Percentiles rank a stretch among this genome's conserved stretches.
Evolutionary conservation across 768 basidiomycete species (phyloP).

Genomic region (Boletus vermiculosoides): DNA sequence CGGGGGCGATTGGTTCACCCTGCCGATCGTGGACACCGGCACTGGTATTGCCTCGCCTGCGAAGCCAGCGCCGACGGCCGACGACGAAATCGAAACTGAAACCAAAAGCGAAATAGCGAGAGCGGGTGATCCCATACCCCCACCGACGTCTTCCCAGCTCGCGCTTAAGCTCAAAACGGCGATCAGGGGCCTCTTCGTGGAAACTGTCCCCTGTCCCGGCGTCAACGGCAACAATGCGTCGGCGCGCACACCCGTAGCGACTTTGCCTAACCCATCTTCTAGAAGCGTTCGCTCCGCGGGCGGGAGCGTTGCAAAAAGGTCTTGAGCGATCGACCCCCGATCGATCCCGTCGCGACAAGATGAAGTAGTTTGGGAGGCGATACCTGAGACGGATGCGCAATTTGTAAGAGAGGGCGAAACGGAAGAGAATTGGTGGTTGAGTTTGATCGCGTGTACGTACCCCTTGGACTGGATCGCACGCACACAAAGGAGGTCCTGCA

Average conservation of each 20-base stretch:
- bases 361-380: no score
- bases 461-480: no score
- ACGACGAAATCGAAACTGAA: constrained; percentile 6
- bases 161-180: constrained; percentile 46
- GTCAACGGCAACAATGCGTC: background rate
- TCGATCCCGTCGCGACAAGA: no score
- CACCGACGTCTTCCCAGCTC: constrained; percentile 61
- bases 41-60: constrained; percentile 2
- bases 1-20: background rate
- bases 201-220: constrained; percentile 6
- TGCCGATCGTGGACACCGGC: background rate
- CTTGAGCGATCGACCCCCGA: constrained; percentile 61
- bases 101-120: constrained; percentile 5
- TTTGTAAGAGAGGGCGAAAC: no score
- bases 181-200: constrained; percentile 21
- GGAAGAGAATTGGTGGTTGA: no score
- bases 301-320: constrained; percentile 64
- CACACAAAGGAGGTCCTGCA: no score
- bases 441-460: no score
- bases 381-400: no score
- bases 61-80: constrained; percentile 2
- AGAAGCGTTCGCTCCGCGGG: constrained; percentile 59
- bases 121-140: constrained; percentile 17
- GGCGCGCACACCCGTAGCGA: constrained; percentile 21
- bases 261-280: no score